Conservation (phyloP, 2,329 filamentous ascomycete genomes). For the Ascochyta rabiei region DNA sequence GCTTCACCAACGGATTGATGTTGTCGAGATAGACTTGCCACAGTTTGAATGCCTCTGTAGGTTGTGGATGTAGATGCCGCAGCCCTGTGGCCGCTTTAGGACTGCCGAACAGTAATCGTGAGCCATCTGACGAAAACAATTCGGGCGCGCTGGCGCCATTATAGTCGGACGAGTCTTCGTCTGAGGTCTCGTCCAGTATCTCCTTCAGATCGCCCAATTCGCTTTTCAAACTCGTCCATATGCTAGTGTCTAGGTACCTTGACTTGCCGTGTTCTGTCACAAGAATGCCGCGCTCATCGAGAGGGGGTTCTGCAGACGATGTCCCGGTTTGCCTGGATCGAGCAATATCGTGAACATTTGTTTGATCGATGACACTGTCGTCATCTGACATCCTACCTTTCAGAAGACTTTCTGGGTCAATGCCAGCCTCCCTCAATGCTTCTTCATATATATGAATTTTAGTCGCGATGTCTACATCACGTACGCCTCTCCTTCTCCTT, state of each 20-base stretch:
- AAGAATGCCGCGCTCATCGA: slow-evolving; percentile 25
- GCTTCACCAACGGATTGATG: slow-evolving; percentile 74
- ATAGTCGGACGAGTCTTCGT: slow-evolving; percentile 26
- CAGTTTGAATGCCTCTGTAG: slow-evolving; percentile 69
- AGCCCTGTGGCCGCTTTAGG: slow-evolving; percentile 20
- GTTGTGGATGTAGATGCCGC: slow-evolving; percentile 62
- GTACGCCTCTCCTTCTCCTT: slow-evolving; percentile 32
- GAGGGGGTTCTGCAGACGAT: neutral
- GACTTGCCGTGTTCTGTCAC: slow-evolving; percentile 36
- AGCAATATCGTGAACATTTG: neutral
- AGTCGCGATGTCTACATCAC: slow-evolving; percentile 32
- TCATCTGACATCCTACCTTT: slow-evolving; percentile 12
- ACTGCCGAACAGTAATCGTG: slow-evolving; percentile 29
- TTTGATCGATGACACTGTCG: neutral
- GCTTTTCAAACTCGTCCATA: slow-evolving; percentile 40
- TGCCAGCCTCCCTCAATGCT: slow-evolving; percentile 34
- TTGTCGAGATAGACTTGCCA: slow-evolving; percentile 79
- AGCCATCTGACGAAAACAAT: slow-evolving; percentile 13
- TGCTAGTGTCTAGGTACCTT: slow-evolving; percentile 40
- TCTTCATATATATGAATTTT: slow-evolving; percentile 41
- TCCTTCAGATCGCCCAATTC: slow-evolving; percentile 39
- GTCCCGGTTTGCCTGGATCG: neutral
- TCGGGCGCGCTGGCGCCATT: neutral
- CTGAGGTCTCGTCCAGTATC: slow-evolving; percentile 39
- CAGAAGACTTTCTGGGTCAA: slow-evolving; percentile 34